A percentile compares a stretch with the other conserved stretches of the same genome.
Conservation (phyloP, 116 monocot genomes). For the Zostera marina region DNA sequence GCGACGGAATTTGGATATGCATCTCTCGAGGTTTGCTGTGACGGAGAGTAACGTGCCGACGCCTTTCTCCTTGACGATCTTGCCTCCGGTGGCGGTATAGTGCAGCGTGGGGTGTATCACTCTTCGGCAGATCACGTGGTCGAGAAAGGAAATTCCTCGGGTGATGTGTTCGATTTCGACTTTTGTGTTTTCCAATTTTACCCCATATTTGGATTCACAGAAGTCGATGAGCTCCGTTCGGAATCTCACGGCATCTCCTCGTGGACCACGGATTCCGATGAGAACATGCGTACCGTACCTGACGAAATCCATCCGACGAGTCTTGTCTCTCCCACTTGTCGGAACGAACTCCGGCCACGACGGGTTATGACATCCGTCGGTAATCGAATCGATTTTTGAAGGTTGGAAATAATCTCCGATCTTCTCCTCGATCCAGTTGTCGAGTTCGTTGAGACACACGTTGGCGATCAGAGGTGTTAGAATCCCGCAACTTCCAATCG, state of each 20-base stretch:
- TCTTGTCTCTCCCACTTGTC: conserved; percentile 36
- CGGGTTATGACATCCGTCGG: conserved; percentile 54
- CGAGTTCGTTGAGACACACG: conserved; percentile 42
- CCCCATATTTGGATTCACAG: conserved; percentile 32
- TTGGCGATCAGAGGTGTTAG: conserved; percentile 55
- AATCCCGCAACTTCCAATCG: conserved; percentile 50
- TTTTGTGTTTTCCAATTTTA: conserved; percentile 28
- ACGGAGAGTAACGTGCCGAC: conserved; percentile 65
- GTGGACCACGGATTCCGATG: conserved; percentile 57
- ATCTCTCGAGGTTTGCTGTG: conserved; percentile 47
- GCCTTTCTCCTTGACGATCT: conserved; percentile 56
- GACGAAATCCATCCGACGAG: conserved; percentile 49
- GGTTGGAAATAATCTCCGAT: conserved; percentile 34
- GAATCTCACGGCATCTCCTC: conserved; percentile 52
- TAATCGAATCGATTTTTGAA: conserved; percentile 39
- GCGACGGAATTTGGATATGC: conserved; percentile 36
- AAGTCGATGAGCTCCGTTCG: conserved; percentile 45
- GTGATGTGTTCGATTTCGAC: conserved; percentile 63
- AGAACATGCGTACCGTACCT: conserved; percentile 57
- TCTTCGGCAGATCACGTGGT: conserved; percentile 52
- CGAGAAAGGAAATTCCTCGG: conserved; percentile 62
- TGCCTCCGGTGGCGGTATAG: conserved; percentile 44
- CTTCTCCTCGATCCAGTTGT: conserved; percentile 53
- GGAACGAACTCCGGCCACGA: conserved; percentile 82
- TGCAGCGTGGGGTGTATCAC: conserved; percentile 50